phyloP scores from a whole-genome alignment of 2,329 filamentous ascomycete species.

The Fusarium miscanthi region DNA sequence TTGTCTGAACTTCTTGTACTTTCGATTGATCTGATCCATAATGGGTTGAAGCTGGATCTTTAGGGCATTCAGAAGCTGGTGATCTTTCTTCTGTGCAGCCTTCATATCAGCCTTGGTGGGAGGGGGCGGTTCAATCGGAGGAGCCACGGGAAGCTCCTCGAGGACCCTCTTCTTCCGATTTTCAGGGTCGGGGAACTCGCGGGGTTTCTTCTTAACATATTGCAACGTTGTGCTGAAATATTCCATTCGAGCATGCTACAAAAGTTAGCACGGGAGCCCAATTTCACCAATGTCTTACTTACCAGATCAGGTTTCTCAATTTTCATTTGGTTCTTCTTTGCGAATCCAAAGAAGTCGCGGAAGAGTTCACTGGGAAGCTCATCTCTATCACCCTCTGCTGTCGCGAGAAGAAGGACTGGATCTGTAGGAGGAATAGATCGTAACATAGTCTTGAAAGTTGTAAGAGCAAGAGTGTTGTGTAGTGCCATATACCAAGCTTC shows the following conservation, averaged over 20 bases:
- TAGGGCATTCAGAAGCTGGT: conserved; percentile 83
- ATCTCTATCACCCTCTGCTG: conserved; percentile 76
- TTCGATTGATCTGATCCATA: conserved; percentile 95
- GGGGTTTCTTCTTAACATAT: conserved; percentile 82
- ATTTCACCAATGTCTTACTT: conserved; percentile 45
- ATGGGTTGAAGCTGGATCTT: conserved; percentile 93
- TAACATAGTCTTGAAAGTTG: conserved; percentile 85
- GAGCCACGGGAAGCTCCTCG: conserved; percentile 79
- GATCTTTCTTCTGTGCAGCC: conserved; percentile 82
- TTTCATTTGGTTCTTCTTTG: conserved; percentile 78
- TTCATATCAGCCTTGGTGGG: conserved; percentile 84
- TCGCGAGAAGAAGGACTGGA: conserved; percentile 87
- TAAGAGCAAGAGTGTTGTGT: conserved; percentile 73
- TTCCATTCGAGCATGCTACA: conserved; percentile 71
- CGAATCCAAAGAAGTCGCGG: conserved; percentile 86
- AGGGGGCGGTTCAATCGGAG: conserved; percentile 73
- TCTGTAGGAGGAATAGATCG: conserved; percentile 89
- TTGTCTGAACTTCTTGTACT: conserved; percentile 88
- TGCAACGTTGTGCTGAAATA: conserved; percentile 82
- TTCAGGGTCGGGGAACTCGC: conserved; percentile 86
- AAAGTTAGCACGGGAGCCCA: conserved; percentile 6
- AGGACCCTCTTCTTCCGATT: conserved; percentile 89
- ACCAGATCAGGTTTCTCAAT: conserved; percentile 75
- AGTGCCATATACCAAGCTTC: conserved; percentile 83
- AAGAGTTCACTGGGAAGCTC: conserved; percentile 73